Evolutionary conservation across 495 filamentous ascomycete genomes (phyloP).

Genomic region (Saxophila tyrrhenica): DNA sequence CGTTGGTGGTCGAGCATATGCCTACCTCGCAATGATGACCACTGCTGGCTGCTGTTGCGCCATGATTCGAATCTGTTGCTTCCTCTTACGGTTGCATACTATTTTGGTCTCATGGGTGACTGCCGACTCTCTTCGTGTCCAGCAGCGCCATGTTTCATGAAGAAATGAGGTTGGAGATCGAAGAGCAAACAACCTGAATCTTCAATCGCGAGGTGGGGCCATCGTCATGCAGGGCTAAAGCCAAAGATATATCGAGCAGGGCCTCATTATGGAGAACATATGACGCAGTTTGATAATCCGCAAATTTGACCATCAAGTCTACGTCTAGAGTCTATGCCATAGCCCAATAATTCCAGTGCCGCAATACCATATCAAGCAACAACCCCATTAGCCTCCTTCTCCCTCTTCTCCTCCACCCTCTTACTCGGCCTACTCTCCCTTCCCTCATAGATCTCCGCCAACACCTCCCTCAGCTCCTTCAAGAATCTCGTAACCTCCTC

Average conservation of each 20-base stretch:
- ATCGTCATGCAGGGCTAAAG: not conserved
- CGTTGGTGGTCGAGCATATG: too few species aligned
- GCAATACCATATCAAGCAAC: too few species aligned
- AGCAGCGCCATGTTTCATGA: too few species aligned
- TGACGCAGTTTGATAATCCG: too few species aligned
- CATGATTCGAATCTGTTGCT: constrained; percentile 30
- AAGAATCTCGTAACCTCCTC: constrained; percentile 70
- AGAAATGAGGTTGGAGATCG: too few species aligned
- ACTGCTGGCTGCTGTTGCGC: constrained; percentile 49
- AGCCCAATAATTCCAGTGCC: too few species aligned
- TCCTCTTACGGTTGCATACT: too few species aligned
- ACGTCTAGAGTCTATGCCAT: too few species aligned
- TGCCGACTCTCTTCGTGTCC: too few species aligned
- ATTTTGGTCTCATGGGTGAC: too few species aligned
- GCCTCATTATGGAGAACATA: too few species aligned
- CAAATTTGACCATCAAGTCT: too few species aligned
- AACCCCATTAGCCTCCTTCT: constrained; percentile 28
- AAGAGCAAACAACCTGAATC: not conserved
- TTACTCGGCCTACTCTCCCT: constrained; percentile 3
- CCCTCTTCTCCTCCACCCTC: constrained; percentile 24
- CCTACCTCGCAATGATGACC: constrained; percentile 73
- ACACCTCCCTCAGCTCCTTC: constrained; percentile 48
- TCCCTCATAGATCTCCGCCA: constrained; percentile 42
- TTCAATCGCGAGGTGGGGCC: not conserved
- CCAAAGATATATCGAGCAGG: not conserved